Conservation (phyloP, 31 red algal genomes). For the Bonnemaisonia californica region DNA sequence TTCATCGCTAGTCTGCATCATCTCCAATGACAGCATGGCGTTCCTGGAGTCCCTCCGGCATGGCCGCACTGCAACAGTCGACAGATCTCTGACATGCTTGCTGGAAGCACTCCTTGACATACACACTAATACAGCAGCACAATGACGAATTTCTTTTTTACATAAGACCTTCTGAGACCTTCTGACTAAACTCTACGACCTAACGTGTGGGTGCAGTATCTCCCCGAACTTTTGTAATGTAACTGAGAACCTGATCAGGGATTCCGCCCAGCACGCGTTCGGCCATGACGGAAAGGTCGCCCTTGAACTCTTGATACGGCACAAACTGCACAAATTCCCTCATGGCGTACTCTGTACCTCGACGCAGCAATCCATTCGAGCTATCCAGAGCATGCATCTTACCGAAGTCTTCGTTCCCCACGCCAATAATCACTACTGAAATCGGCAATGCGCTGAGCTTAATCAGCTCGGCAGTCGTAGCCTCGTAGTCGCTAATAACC, state of each 20-base stretch:
- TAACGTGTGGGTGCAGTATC: slow-evolving; percentile 35
- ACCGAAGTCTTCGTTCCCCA: slow-evolving; percentile 76
- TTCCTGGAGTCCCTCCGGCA: too few relatives aligned
- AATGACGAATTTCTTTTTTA: neutral
- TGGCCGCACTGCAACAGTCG: too few relatives aligned
- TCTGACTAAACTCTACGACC: neutral
- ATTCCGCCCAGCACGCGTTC: slow-evolving; percentile 60
- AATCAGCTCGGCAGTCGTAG: slow-evolving; percentile 66
- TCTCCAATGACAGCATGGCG: too few relatives aligned
- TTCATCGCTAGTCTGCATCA: too few relatives aligned
- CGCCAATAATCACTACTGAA: slow-evolving; percentile 78
- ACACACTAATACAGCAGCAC: neutral
- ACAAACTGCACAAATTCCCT: slow-evolving; percentile 87
- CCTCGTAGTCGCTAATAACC: slow-evolving; percentile 64
- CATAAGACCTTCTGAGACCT: neutral
- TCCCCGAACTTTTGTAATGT: slow-evolving; percentile 60
- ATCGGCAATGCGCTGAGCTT: slow-evolving; percentile 59
- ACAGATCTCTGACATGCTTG: neutral
- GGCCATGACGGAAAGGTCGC: slow-evolving; percentile 51
- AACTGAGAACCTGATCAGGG: slow-evolving; percentile 68
- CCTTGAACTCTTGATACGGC: slow-evolving; percentile 67
- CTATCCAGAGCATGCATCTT: slow-evolving; percentile 66
- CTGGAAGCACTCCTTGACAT: neutral
- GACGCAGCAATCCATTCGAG: slow-evolving; percentile 49
- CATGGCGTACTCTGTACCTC: slow-evolving; percentile 56